Conservation (phyloP, 306 rosid species). For the Albizia julibrissin region DNA sequence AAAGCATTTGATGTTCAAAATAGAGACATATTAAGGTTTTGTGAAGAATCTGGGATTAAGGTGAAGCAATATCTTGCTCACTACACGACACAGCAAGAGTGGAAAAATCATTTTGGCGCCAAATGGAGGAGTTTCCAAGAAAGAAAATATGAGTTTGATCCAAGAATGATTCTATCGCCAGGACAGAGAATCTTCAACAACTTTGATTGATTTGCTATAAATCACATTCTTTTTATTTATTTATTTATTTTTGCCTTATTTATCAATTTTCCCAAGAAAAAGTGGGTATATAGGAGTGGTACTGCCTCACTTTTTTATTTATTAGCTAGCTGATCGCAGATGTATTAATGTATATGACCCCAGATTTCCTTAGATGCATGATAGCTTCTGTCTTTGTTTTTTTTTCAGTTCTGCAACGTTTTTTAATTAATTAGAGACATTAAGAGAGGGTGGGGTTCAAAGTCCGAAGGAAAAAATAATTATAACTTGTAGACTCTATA, state of each 20-base stretch:
- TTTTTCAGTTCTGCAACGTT: not conserved
- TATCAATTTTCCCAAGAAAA: slow-evolving; percentile 14
- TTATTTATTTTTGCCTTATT: not conserved
- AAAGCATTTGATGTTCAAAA: slow-evolving; percentile 62
- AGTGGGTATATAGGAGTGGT: slow-evolving; percentile 9
- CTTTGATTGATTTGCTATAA: not conserved
- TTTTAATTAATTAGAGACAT: not conserved
- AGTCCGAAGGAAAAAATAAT: not conserved
- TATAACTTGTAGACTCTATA: not conserved
- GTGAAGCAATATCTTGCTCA: slow-evolving; percentile 79
- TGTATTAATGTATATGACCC: not conserved
- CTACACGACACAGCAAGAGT: slow-evolving; percentile 53
- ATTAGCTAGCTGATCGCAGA: slow-evolving; percentile 19
- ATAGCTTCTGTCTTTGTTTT: not conserved
- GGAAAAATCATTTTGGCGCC: slow-evolving; percentile 74
- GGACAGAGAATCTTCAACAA: slow-evolving; percentile 73
- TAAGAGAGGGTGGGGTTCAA: not conserved
- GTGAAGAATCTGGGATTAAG: slow-evolving; percentile 53
- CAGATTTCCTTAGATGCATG: slow-evolving; percentile 8
- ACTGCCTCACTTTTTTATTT: not conserved
- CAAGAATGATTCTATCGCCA: slow-evolving; percentile 82
- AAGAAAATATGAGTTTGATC: slow-evolving; percentile 71
- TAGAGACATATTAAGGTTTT: slow-evolving; percentile 63
- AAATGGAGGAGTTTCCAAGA: slow-evolving; percentile 69
- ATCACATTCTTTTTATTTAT: not conserved